Evolutionary conservation across 768 basidiomycete genomes (phyloP), one percentile per base, ranked within the genome.

Genomic region (Collybiopsis luxurians): DNA sequence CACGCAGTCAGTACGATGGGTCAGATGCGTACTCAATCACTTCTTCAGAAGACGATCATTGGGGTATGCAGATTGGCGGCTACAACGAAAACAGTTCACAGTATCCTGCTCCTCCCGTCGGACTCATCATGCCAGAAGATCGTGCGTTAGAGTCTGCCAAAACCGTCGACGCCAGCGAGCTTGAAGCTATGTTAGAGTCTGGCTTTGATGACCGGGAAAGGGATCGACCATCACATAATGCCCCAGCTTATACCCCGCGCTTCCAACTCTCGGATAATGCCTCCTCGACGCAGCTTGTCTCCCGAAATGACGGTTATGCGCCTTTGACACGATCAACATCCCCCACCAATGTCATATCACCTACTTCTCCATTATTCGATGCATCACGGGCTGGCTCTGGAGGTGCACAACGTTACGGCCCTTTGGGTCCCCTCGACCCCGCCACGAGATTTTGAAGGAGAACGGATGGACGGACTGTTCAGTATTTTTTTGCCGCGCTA

Each of bases 11-110:
- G 64, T 87, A 86, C 63, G 89, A 90, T 61, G 83, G 86, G 46
- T 92, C 90, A 11, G 94, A 96, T 66, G 86, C 90, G 1, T 68
- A 84, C 45, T 95, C 94, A 10, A 73, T 95, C 55, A 75, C 84
- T 17, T 94, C 91, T 3, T 91, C 92, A 9, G 96, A 98, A 34
- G 95, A 96, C 42, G 96, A 98, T 66, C 87, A 93, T 31, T 99
- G 95, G 95, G 94, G 95, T 2, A 76, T 83, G 3, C 95, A 99
- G 69, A 94, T 99, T 54, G 95, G 96, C 11, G 92, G 83, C 46
- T 98, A 98, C 73, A 96, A 98, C 70, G 95, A 98, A 70, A 78
- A 90, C 67, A 83, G 82, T 68, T 60, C 74, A 27, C 81, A 86
- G 63, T 95, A 86, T 63, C 90, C 93, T 31, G 90, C 91, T 4